Evolutionary conservation across 73 alveolate genomes (phyloP).

Genomic region (Paramecium sonneborni): DNA sequence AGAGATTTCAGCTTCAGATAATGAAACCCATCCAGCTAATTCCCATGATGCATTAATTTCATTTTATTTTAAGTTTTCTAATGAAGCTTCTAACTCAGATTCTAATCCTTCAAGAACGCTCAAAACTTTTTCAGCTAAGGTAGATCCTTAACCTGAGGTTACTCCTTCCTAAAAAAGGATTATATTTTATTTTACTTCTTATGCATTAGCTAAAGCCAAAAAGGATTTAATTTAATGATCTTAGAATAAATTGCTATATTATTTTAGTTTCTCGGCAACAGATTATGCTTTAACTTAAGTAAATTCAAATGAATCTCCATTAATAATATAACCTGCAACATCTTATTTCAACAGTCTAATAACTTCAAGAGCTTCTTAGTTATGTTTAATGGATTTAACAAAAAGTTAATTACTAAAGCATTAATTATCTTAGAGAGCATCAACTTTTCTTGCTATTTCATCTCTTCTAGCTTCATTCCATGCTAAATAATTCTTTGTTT

Average conservation of each 20-base stretch:
- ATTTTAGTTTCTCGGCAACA: constrained; percentile 8
- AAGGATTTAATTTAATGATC: constrained; percentile 35
- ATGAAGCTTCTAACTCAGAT: neutral
- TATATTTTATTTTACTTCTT: neutral
- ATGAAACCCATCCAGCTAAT: constrained; percentile 40
- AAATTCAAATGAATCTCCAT: constrained; percentile 53
- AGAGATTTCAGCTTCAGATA: constrained; percentile 49
- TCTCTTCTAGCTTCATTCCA: constrained; percentile 48
- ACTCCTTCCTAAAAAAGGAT: neutral
- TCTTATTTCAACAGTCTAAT: constrained; percentile 37
- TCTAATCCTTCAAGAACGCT: neutral
- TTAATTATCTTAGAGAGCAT: constrained; percentile 10
- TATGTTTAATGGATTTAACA: constrained; percentile 23
- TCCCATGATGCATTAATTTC: constrained; percentile 55
- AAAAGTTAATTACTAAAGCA: constrained; percentile 24
- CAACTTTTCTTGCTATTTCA: constrained; percentile 38
- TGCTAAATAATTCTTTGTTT: constrained; percentile 47
- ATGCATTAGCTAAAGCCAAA: constrained; percentile 34
- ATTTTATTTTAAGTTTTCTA: neutral
- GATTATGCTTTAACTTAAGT: constrained; percentile 9
- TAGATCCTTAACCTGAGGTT: neutral
- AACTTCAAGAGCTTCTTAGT: constrained; percentile 16
- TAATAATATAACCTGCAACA: constrained; percentile 33
- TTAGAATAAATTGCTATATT: constrained; percentile 39
- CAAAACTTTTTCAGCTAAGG: constrained; percentile 40